These are phyloP conservation scores for Dalbergia oliveri DNA, from an alignment of 306 rosid species.

Conservation along the genomic window DNA sequence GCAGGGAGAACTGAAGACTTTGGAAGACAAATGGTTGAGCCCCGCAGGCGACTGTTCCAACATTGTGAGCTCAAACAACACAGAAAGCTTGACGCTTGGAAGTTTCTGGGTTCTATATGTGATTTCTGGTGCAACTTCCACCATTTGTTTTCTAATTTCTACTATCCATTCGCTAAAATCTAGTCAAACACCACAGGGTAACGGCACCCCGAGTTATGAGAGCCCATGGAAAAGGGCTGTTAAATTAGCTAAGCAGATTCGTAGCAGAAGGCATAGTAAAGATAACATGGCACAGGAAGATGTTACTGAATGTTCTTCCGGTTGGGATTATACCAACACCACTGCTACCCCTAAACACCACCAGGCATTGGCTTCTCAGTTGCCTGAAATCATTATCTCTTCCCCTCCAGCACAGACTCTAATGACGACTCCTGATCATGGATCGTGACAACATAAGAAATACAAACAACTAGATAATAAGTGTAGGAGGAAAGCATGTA, in stretches of 20 bases:
- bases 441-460: slow-evolving; percentile 21
- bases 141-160: slow-evolving; percentile 57
- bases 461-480: slow-evolving; percentile 10
- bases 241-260: slow-evolving; percentile 34
- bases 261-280: slow-evolving; percentile 22
- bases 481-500: background rate
- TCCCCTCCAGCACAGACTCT: slow-evolving; percentile 37
- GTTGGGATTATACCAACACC: slow-evolving; percentile 7
- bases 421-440: slow-evolving; percentile 28
- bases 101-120: slow-evolving; percentile 69
- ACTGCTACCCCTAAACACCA: background rate
- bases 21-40: slow-evolving; percentile 58
- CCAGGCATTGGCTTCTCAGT: too few species aligned
- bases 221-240: slow-evolving; percentile 36
- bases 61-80: slow-evolving; percentile 6
- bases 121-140: slow-evolving; percentile 61
- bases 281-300: slow-evolving; percentile 1
- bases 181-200: slow-evolving; percentile 17
- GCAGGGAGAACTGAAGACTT: slow-evolving; percentile 47
- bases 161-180: slow-evolving; percentile 28
- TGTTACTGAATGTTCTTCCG: slow-evolving; percentile 31
- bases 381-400: slow-evolving; percentile 34
- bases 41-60: slow-evolving; percentile 40
- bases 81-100: slow-evolving; percentile 52
- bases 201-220: slow-evolving; percentile 7